Percentiles rank a stretch among this genome's conserved stretches.
phyloP scores from a whole-genome alignment of 306 rosid species.

The Sicyos baderoa region DNA sequence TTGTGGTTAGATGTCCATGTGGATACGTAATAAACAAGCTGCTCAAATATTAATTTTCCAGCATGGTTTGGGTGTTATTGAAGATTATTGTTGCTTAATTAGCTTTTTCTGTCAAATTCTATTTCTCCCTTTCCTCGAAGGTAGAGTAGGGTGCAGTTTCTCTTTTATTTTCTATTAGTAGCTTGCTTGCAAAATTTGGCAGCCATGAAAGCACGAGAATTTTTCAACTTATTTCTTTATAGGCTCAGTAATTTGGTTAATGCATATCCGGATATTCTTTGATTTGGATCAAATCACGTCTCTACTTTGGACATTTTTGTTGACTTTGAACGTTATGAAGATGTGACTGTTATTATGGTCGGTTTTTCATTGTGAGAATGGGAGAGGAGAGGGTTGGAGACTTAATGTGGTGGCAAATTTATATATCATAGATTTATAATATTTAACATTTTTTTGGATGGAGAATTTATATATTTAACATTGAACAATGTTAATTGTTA shows the following conservation, averaged over 20 bases:
- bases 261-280: background rate
- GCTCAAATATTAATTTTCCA: background rate
- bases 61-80: background rate
- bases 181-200: background rate
- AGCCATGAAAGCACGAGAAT: background rate
- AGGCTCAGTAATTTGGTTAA: background rate
- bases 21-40: background rate
- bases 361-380: background rate
- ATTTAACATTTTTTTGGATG: too few species aligned
- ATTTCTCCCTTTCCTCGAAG: conserved; percentile 2
- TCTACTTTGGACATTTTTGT: background rate
- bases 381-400: background rate
- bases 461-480: too few species aligned
- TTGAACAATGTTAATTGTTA: too few species aligned
- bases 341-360: background rate
- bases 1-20: background rate
- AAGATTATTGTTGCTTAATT: background rate
- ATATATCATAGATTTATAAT: background rate
- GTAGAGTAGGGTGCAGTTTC: background rate
- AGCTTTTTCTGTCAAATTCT: background rate
- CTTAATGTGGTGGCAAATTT: background rate
- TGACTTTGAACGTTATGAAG: background rate
- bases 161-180: background rate
- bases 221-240: background rate
- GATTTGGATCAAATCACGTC: background rate